Evolutionary conservation across 345 rosid genomes (phyloP).

Genomic region (Lepidium aucheri): DNA sequence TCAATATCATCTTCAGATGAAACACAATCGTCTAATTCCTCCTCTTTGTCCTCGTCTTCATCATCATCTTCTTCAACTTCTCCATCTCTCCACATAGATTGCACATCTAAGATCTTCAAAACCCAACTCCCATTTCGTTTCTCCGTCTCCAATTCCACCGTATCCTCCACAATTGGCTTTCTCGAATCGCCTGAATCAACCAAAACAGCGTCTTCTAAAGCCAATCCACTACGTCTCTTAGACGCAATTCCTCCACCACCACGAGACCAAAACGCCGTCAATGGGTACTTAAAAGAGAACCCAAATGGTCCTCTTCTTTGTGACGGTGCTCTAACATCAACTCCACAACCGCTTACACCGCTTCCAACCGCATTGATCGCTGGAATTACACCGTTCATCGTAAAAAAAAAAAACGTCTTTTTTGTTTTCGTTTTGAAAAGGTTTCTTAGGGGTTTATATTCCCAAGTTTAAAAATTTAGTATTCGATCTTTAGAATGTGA

Average conservation of each 20-base stretch:
- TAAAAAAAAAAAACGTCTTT: background rate
- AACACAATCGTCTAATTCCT: background rate
- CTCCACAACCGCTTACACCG: slow-evolving; percentile 22
- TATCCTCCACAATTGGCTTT: slow-evolving; percentile 18
- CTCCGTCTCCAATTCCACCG: slow-evolving; percentile 16
- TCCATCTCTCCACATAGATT: slow-evolving; percentile 46
- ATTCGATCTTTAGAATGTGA: slow-evolving; percentile 16
- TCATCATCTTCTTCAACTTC: slow-evolving; percentile 5
- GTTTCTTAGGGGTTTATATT: background rate
- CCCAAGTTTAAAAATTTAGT: background rate
- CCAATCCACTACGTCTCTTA: slow-evolving; percentile 43
- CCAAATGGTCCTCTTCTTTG: slow-evolving; percentile 34
- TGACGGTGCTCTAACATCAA: slow-evolving; percentile 39
- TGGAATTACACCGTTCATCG: slow-evolving; percentile 56
- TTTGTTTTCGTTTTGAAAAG: background rate
- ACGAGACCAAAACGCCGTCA: slow-evolving; percentile 57
- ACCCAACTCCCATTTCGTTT: slow-evolving; percentile 66
- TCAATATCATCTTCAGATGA: slow-evolving; percentile 26
- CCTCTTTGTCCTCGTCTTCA: background rate
- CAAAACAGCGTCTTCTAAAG: slow-evolving; percentile 54
- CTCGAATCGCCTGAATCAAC: slow-evolving; percentile 37
- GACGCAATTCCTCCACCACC: slow-evolving; percentile 31
- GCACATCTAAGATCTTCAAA: slow-evolving; percentile 69
- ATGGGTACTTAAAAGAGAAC: slow-evolving; percentile 58
- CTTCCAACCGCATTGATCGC: slow-evolving; percentile 38